phyloP scores from a whole-genome alignment of 345 rosid genomes.

The Salix brachista region DNA sequence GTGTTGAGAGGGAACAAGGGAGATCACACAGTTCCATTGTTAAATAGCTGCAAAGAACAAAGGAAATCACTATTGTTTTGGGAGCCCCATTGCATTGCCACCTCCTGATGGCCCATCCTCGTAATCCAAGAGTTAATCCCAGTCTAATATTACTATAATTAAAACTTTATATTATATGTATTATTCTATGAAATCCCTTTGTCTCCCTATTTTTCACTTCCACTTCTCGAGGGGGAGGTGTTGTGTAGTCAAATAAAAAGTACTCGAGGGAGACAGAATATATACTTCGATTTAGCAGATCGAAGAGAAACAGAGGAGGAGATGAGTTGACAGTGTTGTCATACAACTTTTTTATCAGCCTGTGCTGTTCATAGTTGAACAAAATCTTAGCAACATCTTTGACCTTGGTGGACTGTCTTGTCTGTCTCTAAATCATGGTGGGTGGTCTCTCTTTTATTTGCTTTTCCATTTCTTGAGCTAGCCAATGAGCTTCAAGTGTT shows the following conservation, averaged over 20 bases:
- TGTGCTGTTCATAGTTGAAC: conserved; percentile 7
- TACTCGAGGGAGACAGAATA: conserved; percentile 15
- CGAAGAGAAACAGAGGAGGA: not conserved
- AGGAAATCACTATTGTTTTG: conserved; percentile 60
- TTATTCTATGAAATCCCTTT: not conserved
- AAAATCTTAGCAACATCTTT: conserved; percentile 35
- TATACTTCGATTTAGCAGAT: conserved; percentile 23
- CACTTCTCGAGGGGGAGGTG: conserved; percentile 23
- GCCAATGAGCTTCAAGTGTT: conserved; percentile 29
- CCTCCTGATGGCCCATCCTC: conserved; percentile 36
- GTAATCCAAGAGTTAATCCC: not conserved
- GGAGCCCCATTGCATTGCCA: conserved; percentile 77
- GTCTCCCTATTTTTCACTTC: conserved; percentile 28
- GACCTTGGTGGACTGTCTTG: conserved; percentile 25
- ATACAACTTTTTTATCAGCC: conserved; percentile 6
- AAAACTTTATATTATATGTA: conserved; percentile 6
- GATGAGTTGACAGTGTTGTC: conserved; percentile 6
- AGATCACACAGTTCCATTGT: conserved; percentile 33
- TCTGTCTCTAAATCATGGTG: conserved; percentile 16
- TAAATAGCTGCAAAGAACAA: conserved; percentile 64
- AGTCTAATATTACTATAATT: not conserved
- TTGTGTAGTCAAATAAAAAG: conserved; percentile 38
- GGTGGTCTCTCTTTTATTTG: not conserved
- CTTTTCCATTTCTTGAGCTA: conserved; percentile 4
- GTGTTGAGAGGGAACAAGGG: conserved; percentile 28